A percentile compares a stretch with the other conserved stretches of the same genome.
These are phyloP conservation scores for Blepharisma japonicum DNA, from an alignment of 73 alveolate genomes.

Conservation along the genomic window DNA sequence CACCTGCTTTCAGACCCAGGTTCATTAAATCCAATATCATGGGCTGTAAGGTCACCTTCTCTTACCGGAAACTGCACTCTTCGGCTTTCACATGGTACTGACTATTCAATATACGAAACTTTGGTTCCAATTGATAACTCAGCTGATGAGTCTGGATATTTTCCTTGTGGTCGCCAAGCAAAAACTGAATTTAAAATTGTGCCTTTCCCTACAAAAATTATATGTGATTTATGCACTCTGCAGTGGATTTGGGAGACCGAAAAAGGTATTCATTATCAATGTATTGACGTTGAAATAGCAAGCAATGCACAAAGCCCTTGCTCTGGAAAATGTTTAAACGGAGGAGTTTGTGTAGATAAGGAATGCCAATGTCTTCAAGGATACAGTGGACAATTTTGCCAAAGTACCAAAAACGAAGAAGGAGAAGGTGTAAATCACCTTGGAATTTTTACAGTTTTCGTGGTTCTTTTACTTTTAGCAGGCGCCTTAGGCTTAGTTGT, in stretches of 20 bases:
- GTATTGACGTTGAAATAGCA: slow-evolving; percentile 12
- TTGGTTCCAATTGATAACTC: slow-evolving; percentile 18
- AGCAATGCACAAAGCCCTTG: background rate
- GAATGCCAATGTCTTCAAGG: background rate
- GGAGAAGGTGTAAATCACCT: background rate
- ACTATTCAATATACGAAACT: background rate
- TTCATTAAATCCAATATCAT: slow-evolving; percentile 15
- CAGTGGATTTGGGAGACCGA: slow-evolving; percentile 23
- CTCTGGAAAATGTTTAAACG: slow-evolving; percentile 1
- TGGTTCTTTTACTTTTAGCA: slow-evolving; percentile 2
- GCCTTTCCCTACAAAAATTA: background rate
- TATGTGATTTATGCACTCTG: slow-evolving; percentile 22
- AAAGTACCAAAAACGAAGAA: background rate
- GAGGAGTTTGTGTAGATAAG: background rate
- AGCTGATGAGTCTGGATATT: background rate
- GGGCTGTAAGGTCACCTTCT: slow-evolving; percentile 1
- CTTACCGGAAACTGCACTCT: background rate
- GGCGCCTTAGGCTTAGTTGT: background rate
- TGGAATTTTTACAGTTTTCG: slow-evolving; percentile 3
- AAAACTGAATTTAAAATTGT: background rate
- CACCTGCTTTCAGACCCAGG: slow-evolving; percentile 18
- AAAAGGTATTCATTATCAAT: background rate
- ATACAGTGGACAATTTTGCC: background rate
- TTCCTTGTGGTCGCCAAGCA: background rate
- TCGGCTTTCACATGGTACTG: background rate